Evolutionary conservation across 768 basidiomycete species (phyloP).

Genomic region (Naganishia onofrii): DNA sequence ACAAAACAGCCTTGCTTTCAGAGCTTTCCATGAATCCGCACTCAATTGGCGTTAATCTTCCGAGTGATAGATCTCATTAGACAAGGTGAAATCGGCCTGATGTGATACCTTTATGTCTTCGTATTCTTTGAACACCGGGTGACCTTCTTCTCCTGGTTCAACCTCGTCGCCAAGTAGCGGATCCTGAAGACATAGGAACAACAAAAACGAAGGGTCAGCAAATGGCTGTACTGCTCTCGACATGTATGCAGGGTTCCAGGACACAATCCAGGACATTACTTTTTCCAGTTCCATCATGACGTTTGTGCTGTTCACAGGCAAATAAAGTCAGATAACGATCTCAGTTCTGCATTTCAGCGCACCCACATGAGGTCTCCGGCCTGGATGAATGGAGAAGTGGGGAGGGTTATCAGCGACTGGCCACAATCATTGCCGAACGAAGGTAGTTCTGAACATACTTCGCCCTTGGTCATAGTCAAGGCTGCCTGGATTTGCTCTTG

Average conservation of each 20-base stretch:
- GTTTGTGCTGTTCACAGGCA: neutral
- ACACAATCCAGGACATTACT: no score
- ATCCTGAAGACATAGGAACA: neutral
- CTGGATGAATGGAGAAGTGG: neutral
- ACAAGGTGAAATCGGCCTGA: constrained; percentile 3
- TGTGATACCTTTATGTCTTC: neutral
- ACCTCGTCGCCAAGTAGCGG: neutral
- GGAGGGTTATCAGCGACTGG: neutral
- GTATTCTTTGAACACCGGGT: neutral
- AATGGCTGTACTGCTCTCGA: neutral
- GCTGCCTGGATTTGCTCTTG: neutral
- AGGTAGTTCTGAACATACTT: neutral
- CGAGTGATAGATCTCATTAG: neutral
- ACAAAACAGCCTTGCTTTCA: neutral
- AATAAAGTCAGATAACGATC: neutral
- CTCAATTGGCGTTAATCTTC: neutral
- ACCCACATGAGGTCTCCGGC: neutral
- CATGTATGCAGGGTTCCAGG: no score
- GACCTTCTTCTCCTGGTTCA: neutral
- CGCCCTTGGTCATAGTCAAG: constrained; percentile 5
- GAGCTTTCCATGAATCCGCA: neutral
- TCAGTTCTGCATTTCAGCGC: neutral
- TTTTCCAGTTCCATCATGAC: constrained; percentile 1
- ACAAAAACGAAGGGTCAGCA: neutral
- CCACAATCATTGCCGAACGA: no score